Conservation (phyloP, 139 green algal genomes). For the Micractinium sp. region DNA sequence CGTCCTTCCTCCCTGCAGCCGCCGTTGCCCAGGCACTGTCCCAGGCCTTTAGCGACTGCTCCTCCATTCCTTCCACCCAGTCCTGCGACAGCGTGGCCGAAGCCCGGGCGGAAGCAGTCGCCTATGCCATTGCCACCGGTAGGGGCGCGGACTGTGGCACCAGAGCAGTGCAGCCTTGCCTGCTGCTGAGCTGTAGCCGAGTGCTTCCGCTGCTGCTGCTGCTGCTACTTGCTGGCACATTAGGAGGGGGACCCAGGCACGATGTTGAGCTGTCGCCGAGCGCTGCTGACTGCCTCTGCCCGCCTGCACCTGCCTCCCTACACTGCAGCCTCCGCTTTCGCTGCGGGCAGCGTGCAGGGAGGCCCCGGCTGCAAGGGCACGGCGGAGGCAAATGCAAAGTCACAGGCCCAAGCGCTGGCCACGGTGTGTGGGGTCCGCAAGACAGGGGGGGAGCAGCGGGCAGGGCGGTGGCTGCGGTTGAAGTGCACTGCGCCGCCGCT, state of each 20-base stretch:
- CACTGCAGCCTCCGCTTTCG: not conserved
- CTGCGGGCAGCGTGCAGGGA: conserved; percentile 4
- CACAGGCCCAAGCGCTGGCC: not conserved
- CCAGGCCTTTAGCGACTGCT: not conserved
- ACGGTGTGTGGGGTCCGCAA: not conserved
- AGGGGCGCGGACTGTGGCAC: not conserved
- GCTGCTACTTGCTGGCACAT: not conserved
- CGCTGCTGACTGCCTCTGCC: not conserved
- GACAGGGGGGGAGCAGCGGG: no score
- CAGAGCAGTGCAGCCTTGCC: not conserved
- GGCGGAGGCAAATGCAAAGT: not conserved
- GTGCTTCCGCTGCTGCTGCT: not conserved
- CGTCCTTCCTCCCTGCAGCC: not conserved
- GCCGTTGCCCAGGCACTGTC: not conserved
- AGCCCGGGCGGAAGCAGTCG: not conserved
- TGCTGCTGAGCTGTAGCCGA: no score
- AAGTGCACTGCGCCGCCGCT: no score
- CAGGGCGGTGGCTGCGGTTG: no score
- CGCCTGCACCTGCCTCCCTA: no score
- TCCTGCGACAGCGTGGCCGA: not conserved
- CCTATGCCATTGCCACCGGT: not conserved
- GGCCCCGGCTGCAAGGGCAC: conserved; percentile 1
- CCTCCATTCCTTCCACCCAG: not conserved
- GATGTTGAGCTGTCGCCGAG: no score
- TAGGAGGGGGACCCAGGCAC: no score